phyloP scores from a whole-genome alignment of 495 filamentous ascomycete species.

The Hyaloscypha finlandica region DNA sequence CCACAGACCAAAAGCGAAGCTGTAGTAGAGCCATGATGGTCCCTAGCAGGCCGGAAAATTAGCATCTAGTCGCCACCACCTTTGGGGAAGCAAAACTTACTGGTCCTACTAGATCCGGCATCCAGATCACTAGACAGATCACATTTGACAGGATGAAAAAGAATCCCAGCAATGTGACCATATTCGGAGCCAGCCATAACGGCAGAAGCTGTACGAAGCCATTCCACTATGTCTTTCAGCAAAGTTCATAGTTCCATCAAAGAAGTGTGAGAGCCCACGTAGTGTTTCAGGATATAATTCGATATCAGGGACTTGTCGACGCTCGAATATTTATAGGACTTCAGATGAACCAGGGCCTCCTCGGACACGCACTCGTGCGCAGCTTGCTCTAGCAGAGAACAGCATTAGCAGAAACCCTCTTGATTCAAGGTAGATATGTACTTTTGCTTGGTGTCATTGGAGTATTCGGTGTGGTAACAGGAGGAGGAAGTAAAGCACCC shows the following conservation, averaged over 20 bases:
- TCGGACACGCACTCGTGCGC: slow-evolving; percentile 59
- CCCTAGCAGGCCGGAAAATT: slow-evolving; percentile 49
- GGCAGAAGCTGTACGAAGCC: slow-evolving; percentile 90
- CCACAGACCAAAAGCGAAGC: slow-evolving; percentile 91
- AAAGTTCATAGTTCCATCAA: not conserved
- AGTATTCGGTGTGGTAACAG: slow-evolving; percentile 32
- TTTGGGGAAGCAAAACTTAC: slow-evolving; percentile 49
- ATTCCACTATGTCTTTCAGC: slow-evolving; percentile 76
- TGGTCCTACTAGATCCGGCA: slow-evolving; percentile 92
- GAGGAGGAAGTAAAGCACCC: slow-evolving; percentile 26
- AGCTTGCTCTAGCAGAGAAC: slow-evolving; percentile 43
- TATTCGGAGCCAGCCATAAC: slow-evolving; percentile 95
- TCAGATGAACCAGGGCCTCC: slow-evolving; percentile 74
- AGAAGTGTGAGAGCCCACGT: slow-evolving; percentile 59
- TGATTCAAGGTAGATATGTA: slow-evolving; percentile 30
- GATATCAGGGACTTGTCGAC: slow-evolving; percentile 98
- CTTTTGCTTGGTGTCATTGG: slow-evolving; percentile 47
- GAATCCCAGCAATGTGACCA: slow-evolving; percentile 95
- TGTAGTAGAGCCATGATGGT: slow-evolving; percentile 90
- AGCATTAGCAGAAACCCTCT: slow-evolving; percentile 10
- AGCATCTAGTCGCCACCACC: not conserved
- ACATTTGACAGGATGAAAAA: slow-evolving; percentile 90
- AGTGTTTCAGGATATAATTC: slow-evolving; percentile 88
- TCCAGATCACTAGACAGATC: slow-evolving; percentile 71
- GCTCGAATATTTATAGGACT: slow-evolving; percentile 93